Percentiles rank a stretch among this genome's conserved stretches.
Evolutionary conservation across 345 rosid genomes (phyloP).

Genomic region (Aegle marmelos): DNA sequence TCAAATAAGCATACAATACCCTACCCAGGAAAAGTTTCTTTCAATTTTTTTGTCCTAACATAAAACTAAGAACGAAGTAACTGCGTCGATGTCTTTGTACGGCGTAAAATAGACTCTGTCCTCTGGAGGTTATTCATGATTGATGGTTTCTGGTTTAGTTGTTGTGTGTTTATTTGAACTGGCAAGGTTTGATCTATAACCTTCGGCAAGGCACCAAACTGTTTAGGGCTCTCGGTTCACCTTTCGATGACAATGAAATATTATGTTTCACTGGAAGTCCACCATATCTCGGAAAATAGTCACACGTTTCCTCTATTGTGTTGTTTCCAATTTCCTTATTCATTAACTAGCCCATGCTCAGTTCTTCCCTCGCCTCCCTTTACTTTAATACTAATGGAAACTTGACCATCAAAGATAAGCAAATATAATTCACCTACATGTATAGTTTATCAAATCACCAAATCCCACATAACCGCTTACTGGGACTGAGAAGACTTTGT

Average conservation of each 20-base stretch:
- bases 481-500: conserved; percentile 56
- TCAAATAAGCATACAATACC: neutral
- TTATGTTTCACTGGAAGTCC: neutral
- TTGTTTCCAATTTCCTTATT: neutral
- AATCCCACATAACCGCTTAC: conserved; percentile 31
- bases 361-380: neutral
- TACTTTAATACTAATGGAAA: neutral
- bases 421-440: neutral
- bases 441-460: neutral
- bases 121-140: neutral
- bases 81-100: neutral
- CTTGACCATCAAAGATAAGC: neutral
- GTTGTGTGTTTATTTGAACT: neutral
- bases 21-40: neutral
- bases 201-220: neutral
- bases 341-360: neutral
- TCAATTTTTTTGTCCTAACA: neutral
- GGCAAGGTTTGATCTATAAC: neutral
- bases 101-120: neutral
- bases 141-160: neutral
- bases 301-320: neutral
- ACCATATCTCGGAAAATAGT: neutral
- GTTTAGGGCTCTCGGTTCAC: neutral
- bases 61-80: neutral
- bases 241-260: neutral